Base-by-base conservation (phyloP, 2,329 filamentous ascomycete genomes). In the Ascochyta viciae-villosae region DNA sequence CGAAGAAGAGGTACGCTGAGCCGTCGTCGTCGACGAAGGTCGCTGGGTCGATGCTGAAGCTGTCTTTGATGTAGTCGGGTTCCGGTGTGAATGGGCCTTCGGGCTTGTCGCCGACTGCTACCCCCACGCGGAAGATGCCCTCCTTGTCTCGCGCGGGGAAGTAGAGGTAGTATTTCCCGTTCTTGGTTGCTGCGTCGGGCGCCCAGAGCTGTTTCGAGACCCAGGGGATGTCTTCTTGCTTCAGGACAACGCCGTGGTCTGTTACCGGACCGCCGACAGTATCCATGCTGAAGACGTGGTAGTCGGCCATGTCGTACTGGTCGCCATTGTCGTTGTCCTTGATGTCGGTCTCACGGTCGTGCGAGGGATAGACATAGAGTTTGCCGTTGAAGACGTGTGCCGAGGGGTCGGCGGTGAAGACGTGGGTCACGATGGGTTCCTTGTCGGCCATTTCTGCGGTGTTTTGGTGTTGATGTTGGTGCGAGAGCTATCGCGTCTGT, bases 271-370 rank as follows among this genome's bases (percentile, higher is more conserved):
- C 79, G 57, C 81, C 82, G 23, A 85, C 78, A 1, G 82, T 78
- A 51, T 85, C 82, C 54, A 84, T 78, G 62, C 84, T 87, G 76
- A 92, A 87, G 73, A 93, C 90, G 75, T 92, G 89, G 81, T 93
- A 93, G 79, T 93, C 90, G 52, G 79, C 82, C 90, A 92, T 93
- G 78, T 91, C 90, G 74, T 92, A 92, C 74, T 92, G 90, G 77
- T 92, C 89, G 71, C 90, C 90, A 82, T 92, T 91, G 81, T 92
- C 89, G 78, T 93, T 92, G 81, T 89, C 88, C 54, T 83, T 54
- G 74, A 91, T 90, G 74, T 87, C 83, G 5, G 88, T 90, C 74
- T 91, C 87, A 63, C 89, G 85, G 76, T 93, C 89, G 77, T 93
- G 89, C 22, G 89, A 92, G 19, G 90, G 89, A 78, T 92, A 93